Evolutionary conservation across 169 alveolate species (phyloP).

Genomic region (Cryptosporidium viatorum): DNA sequence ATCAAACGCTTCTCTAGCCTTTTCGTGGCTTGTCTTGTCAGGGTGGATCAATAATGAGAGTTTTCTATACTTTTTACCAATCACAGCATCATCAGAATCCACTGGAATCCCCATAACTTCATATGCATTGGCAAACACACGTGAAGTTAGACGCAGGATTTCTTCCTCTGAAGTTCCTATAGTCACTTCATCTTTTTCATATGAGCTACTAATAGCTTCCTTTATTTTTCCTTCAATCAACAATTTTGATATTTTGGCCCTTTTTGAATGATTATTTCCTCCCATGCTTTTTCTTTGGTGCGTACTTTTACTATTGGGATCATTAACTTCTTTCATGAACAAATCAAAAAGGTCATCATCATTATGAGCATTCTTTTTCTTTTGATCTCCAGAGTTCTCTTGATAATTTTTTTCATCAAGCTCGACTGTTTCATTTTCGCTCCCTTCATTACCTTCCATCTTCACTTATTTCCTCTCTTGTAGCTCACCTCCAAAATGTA

Average conservation of each 20-base stretch:
- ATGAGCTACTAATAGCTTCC: slow-evolving; percentile 37
- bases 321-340: slow-evolving; percentile 53
- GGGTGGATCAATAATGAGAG: slow-evolving; percentile 90
- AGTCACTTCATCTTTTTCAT: slow-evolving; percentile 6
- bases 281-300: neutral
- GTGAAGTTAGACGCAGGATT: slow-evolving; percentile 79
- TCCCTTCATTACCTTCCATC: neutral
- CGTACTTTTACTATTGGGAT: neutral
- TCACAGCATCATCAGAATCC: slow-evolving; percentile 79
- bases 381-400: neutral
- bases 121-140: slow-evolving; percentile 79
- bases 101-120: slow-evolving; percentile 79
- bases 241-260: slow-evolving; percentile 39
- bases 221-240: slow-evolving; percentile 37
- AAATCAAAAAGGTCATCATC: slow-evolving; percentile 25
- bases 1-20: slow-evolving; percentile 90
- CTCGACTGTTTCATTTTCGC: neutral
- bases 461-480: neutral
- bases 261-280: neutral
- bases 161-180: slow-evolving; percentile 81
- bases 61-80: slow-evolving; percentile 78
- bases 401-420: neutral
- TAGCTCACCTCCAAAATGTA: neutral
- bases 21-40: slow-evolving; percentile 88
- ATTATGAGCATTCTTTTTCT: neutral